Percentiles rank a stretch among this genome's conserved stretches.
phyloP scores from a whole-genome alignment of 2,329 filamentous ascomycete genomes.

The Aspergillus sp. region DNA sequence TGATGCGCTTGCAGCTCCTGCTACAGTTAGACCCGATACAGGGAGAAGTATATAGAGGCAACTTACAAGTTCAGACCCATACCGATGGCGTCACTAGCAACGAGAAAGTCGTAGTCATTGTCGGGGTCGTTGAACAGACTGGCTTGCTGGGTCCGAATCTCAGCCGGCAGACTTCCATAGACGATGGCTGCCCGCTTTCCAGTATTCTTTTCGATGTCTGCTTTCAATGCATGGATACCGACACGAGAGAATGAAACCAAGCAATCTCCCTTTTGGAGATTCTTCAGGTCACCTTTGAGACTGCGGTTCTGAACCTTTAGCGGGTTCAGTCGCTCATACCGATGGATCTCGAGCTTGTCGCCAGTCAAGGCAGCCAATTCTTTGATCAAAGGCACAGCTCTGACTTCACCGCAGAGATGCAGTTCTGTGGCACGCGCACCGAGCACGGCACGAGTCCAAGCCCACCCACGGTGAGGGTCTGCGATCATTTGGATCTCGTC shows the following conservation, averaged over 20 bases:
- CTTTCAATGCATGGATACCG: conserved; percentile 77
- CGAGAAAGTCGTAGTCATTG: conserved; percentile 93
- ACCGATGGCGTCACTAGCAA: conserved; percentile 92
- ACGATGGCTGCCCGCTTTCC: conserved; percentile 85
- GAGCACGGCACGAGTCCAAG: conserved; percentile 89
- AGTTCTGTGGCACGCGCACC: conserved; percentile 85
- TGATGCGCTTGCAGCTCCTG: conserved; percentile 78
- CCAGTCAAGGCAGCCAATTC: conserved; percentile 76
- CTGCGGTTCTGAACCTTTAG: conserved; percentile 67
- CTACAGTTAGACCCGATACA: conserved; percentile 17
- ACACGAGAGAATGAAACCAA: conserved; percentile 84
- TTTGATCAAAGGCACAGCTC: conserved; percentile 76
- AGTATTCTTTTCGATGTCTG: conserved; percentile 72
- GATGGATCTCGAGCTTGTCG: conserved; percentile 78
- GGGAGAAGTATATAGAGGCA: background rate
- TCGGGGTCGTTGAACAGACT: conserved; percentile 90
- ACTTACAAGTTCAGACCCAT: conserved; percentile 90
- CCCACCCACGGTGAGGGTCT: conserved; percentile 77
- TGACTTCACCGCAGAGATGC: conserved; percentile 88
- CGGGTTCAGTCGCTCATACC: conserved; percentile 80
- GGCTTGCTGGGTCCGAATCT: conserved; percentile 89
- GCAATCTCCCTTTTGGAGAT: conserved; percentile 84
- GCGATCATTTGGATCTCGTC: conserved; percentile 99
- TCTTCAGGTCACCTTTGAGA: conserved; percentile 63
- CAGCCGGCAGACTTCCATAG: conserved; percentile 87